A percentile compares a stretch with the other conserved stretches of the same genome.
Evolutionary conservation across 306 rosid genomes (phyloP).

Genomic region (Lagenaria siceraria): DNA sequence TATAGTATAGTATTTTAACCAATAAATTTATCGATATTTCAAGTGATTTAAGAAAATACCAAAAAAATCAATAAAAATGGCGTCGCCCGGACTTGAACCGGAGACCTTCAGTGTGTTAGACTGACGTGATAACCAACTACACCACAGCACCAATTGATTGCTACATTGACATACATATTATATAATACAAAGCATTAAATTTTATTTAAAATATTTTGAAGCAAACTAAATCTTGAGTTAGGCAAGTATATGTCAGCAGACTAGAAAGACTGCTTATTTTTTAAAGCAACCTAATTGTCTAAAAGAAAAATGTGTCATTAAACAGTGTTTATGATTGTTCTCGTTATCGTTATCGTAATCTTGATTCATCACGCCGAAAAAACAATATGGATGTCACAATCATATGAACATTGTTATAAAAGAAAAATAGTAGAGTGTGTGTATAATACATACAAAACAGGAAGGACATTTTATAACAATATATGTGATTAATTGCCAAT

Average conservation of each 20-base stretch:
- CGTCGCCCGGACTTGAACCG: slow-evolving; percentile 20
- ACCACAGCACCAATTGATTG: slow-evolving; percentile 14
- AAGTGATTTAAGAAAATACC: no score
- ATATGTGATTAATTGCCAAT: not conserved
- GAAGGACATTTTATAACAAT: not conserved
- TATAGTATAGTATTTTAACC: no score
- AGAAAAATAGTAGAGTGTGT: not conserved
- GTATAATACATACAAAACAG: not conserved
- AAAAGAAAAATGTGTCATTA: not conserved
- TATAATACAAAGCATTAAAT: no score
- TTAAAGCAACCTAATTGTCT: not conserved
- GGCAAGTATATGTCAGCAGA: not conserved
- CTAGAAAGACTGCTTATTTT: not conserved
- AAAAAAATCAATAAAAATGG: not conserved
- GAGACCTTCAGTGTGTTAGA: slow-evolving; percentile 74
- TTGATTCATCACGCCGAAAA: not conserved
- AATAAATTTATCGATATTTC: no score
- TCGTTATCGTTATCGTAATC: not conserved
- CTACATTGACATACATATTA: accelerated
- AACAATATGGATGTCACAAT: not conserved
- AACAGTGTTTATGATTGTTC: not conserved
- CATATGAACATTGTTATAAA: not conserved
- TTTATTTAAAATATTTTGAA: not conserved
- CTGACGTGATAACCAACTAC: slow-evolving; percentile 89
- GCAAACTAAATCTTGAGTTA: not conserved